Base-by-base conservation (phyloP, 257 asterid genomes). In the Solanum lycopersicoides region DNA sequence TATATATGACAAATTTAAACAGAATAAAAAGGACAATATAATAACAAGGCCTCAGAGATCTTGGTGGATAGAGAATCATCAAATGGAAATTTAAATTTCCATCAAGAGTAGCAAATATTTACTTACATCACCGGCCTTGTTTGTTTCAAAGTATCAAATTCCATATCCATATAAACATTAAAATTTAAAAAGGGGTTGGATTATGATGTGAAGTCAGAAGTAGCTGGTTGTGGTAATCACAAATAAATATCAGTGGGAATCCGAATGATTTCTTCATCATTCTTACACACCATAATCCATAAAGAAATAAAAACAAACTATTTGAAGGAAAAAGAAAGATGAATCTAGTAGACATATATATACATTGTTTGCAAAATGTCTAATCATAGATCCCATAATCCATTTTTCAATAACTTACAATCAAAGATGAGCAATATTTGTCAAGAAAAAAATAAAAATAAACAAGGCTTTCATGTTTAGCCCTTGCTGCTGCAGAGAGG, bases 41-140 rank as follows among this genome's bases (percentile, higher is more conserved):
- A 50, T 15, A 50, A 32, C 10, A 32, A 13, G 86, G 92, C 94
- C 95, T 93, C 95, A 93, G 95, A 94, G 94, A 94, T 93, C 95
- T 93, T 94, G 95, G 97, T 90, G 95, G 97, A 92, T 74, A 35
- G 87, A 82, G 39, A 88, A 89, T 92, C 92, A 92, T 93, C 95
- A 91, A 41, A 75, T 86, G 89, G 18, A 53, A 74, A 39, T 65
- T 86, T 9, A 4, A 25, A 69, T 37, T 39, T 89, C 94, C 91
- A 90, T 94, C 96, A 94, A 94, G 95, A 94, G 96, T 94, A 94
- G 94, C 66, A 94, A 94, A 94, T 94, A 94, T 93, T 56, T 72
- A 12, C 79, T 77, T 30, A 28, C 94, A 91, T 94, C 95, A 92
- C 68, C 20, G 93, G 95, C 95, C 88, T 2, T 50, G 23, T 21